Base-by-base conservation (phyloP, 371 early-diverging fungal species). In the Encephalitozoon romaleae region DNA sequence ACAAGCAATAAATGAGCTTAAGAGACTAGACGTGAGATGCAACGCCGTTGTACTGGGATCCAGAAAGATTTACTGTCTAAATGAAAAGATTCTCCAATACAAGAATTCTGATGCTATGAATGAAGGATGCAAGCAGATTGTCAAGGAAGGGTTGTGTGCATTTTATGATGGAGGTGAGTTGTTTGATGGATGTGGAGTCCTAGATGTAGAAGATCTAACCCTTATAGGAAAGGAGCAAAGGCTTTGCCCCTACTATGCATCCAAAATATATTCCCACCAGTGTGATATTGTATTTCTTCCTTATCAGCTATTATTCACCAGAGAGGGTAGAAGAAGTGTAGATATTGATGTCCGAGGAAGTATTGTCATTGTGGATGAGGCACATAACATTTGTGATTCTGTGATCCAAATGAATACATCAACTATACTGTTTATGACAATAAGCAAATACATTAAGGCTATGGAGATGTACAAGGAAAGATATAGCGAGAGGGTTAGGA, bases 331-430 rank as follows among this genome's bases (percentile, higher is more conserved):
- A 23, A 77, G 69, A 34, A 79, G 77, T 42, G 1, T 65, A 23
- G 66, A 78, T 28, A 77, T 86, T n/a, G 43, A 76, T 55, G 49
- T 79, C 38, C n/a, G 49, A 12, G 75, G 79, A 43, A 69, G 74
- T 15, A 78, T 86, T 39, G 34, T 86, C 9, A 70, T 86, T 38
- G 76, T 86, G 49, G 86, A 86, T 72, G 86, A 86, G 67, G 85
- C 82, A 21, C 86, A 86, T 70, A 86, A 86, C 66, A 77, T 86
- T 43, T 81, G 68, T 70, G 79, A 81, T 1, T 68, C 80, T 9
- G 78, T 86, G 11, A 72, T 82, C 28, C 49, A 79, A 2, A 72
- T 81, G 70, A 79, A 86, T 66, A 79, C 79, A 12, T 72, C 64
- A 23, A 21, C 11, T 26, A 41, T 86, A 25, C 21, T 15, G 25